These are phyloP conservation scores for Exophiala sideris DNA, from an alignment of 2,329 filamentous ascomycete genomes.

Conservation along the genomic window DNA sequence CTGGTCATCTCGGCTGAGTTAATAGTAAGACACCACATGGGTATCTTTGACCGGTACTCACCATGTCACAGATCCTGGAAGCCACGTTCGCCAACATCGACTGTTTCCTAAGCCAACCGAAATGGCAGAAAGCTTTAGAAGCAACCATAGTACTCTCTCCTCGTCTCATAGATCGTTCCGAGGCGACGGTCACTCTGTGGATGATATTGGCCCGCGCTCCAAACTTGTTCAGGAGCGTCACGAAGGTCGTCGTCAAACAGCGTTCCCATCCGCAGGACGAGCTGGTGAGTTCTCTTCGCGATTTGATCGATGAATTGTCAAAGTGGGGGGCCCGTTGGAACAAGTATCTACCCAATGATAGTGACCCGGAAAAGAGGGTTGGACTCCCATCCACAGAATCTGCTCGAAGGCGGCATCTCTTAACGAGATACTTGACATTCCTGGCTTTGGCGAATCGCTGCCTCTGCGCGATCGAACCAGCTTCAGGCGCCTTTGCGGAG, in stretches of 20 bases:
- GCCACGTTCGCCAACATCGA: conserved; percentile 13
- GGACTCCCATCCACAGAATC: neutral
- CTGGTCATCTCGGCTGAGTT: conserved; percentile 8
- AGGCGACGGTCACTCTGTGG: conserved; percentile 12
- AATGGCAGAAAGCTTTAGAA: conserved; percentile 11
- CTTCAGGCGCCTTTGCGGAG: neutral
- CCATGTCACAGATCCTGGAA: conserved; percentile 5
- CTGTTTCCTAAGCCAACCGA: conserved; percentile 11
- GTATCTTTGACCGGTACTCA: neutral
- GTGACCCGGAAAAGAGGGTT: neutral
- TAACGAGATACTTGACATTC: conserved; percentile 8
- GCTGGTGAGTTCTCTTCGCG: neutral
- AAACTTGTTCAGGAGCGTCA: conserved; percentile 10
- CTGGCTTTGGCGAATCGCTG: conserved; percentile 10
- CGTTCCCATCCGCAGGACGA: neutral
- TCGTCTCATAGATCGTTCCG: conserved; percentile 7
- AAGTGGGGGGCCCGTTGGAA: conserved; percentile 8
- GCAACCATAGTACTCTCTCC: neutral
- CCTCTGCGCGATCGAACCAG: conserved; percentile 7
- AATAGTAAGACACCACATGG: conserved; percentile 1
- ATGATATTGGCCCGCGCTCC: conserved; percentile 6
- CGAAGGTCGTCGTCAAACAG: conserved; percentile 2
- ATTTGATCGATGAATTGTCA: conserved; percentile 3
- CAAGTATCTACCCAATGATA: neutral
- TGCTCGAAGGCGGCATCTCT: neutral